Evolutionary conservation across 2,329 filamentous ascomycete genomes (phyloP).

Genomic region (Aspergillus quadrilineatus): DNA sequence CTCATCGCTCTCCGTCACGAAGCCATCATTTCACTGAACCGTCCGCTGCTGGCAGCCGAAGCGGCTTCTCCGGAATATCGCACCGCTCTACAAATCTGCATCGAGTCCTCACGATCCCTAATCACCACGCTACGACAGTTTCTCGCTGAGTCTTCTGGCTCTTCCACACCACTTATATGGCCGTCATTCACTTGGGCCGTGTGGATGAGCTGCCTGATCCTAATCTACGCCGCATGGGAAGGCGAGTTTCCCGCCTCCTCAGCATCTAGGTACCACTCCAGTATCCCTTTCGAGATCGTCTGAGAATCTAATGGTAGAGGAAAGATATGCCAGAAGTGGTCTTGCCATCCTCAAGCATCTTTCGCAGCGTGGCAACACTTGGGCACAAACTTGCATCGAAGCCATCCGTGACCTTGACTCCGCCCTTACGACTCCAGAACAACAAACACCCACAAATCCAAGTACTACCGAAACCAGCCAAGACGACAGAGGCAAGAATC

Average conservation of each 20-base stretch:
- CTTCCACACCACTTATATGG: conserved; percentile 43
- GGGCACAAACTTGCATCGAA: conserved; percentile 42
- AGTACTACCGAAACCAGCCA: not conserved
- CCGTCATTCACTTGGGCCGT: conserved; percentile 55
- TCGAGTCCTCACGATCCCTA: conserved; percentile 51
- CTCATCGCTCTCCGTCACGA: conserved; percentile 51
- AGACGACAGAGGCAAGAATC: not conserved
- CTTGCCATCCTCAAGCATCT: conserved; percentile 36
- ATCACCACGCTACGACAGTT: conserved; percentile 43
- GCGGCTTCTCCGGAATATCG: conserved; percentile 38
- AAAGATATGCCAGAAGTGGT: conserved; percentile 40
- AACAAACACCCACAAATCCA: not conserved
- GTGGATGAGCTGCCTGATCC: conserved; percentile 55
- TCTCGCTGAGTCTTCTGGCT: conserved; percentile 13
- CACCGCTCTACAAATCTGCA: conserved; percentile 52
- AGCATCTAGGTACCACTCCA: conserved; percentile 15
- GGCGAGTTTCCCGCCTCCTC: conserved; percentile 39
- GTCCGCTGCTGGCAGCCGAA: conserved; percentile 51
- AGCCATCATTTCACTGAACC: conserved; percentile 52
- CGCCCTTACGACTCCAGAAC: conserved; percentile 20
- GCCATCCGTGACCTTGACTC: conserved; percentile 37
- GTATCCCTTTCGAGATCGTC: not conserved
- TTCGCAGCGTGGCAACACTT: conserved; percentile 34
- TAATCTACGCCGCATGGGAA: conserved; percentile 53
- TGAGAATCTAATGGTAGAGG: conserved; percentile 27